These are phyloP conservation scores for Paraconiothyrium brasiliense DNA, from an alignment of 2,329 filamentous ascomycete genomes.

Conservation along the genomic window DNA sequence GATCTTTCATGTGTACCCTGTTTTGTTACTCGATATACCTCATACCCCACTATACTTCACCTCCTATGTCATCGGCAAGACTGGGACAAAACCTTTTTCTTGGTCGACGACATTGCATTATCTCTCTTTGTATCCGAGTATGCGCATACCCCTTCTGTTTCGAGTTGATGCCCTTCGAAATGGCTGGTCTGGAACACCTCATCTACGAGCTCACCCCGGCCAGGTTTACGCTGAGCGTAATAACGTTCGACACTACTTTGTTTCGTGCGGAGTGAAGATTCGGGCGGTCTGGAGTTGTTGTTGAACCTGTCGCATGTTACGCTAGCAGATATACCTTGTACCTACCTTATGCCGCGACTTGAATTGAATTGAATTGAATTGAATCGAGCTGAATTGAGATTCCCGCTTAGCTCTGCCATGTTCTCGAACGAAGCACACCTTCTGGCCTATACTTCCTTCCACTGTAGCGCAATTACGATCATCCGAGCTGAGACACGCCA, in stretches of 20 bases:
- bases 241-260: background rate
- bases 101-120: conserved; percentile 1
- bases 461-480: too few species aligned
- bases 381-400: too few species aligned
- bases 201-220: background rate
- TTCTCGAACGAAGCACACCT: too few species aligned
- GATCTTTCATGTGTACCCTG: conserved; percentile 18
- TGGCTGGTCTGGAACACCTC: background rate
- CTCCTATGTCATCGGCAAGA: conserved; percentile 23
- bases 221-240: conserved; percentile 9
- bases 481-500: too few species aligned
- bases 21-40: conserved; percentile 17
- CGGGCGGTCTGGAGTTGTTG: background rate
- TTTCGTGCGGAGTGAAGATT: background rate
- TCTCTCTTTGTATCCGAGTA: conserved; percentile 16
- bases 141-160: conserved; percentile 30
- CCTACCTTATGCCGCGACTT: too few species aligned
- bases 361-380: too few species aligned
- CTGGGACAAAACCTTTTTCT: background rate
- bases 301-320: too few species aligned
- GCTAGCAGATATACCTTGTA: too few species aligned
- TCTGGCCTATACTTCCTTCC: too few species aligned
- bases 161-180: conserved; percentile 5
- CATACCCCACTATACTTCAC: conserved; percentile 21
- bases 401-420: too few species aligned